Percentiles rank a stretch among this genome's conserved stretches.
Conservation (phyloP, 2,329 filamentous ascomycete species). For the Penicillium fuscoglaucum region DNA sequence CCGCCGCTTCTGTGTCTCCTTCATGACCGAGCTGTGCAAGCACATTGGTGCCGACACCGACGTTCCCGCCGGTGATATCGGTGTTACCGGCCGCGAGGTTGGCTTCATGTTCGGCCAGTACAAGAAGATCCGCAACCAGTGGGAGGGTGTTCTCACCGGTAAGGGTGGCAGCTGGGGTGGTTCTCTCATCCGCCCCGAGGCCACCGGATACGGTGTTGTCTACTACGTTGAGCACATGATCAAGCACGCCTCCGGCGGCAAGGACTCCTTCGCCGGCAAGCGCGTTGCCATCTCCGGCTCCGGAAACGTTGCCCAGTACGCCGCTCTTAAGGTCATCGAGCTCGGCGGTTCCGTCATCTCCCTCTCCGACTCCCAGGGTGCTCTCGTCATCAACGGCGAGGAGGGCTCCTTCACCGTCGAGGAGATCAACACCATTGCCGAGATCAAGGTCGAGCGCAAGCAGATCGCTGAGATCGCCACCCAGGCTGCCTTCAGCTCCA, state of each 20-base stretch:
- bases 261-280: conserved; percentile 85
- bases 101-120: conserved; percentile 95
- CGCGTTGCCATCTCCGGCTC: conserved; percentile 93
- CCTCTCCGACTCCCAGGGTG: conserved; percentile 87
- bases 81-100: conserved; percentile 87
- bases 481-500: conserved; percentile 55
- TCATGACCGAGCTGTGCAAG: conserved; percentile 93
- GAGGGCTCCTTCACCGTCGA: conserved; percentile 71
- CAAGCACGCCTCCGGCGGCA: conserved; percentile 72
- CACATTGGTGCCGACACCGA: conserved; percentile 97
- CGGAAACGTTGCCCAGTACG: conserved; percentile 97
- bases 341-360: conserved; percentile 91
- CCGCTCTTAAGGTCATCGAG: conserved; percentile 93
- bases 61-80: conserved; percentile 95
- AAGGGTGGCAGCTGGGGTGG: conserved; percentile 95
- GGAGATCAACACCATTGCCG: conserved; percentile 75
- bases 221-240: conserved; percentile 99
- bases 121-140: conserved; percentile 81
- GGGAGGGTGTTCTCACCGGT: conserved; percentile 94
- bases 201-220: conserved; percentile 92
- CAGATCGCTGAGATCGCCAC: conserved; percentile 71
- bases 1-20: conserved; percentile 90
- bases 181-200: conserved; percentile 90
- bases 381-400: conserved; percentile 71
- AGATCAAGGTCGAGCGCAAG: conserved; percentile 84